Percentiles rank a stretch among this genome's conserved stretches.
These are phyloP conservation scores for Gossypium schwendimanii DNA, from an alignment of 441 rosid genomes.

Conservation along the genomic window DNA sequence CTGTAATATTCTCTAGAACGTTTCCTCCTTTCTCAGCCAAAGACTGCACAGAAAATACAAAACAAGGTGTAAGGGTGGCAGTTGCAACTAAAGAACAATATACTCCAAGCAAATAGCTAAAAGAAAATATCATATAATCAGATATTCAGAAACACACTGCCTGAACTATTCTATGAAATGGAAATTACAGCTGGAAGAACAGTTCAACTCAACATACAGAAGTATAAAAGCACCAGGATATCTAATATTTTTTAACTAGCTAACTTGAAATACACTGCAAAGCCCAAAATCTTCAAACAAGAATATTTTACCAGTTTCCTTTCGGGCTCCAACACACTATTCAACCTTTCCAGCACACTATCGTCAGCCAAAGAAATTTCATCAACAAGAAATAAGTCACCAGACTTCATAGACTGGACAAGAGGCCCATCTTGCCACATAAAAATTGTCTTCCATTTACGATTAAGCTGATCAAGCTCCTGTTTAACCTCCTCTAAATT, in stretches of 20 bases:
- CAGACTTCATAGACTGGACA: conserved; percentile 86
- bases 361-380: conserved; percentile 99
- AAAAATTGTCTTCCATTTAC: conserved; percentile 80
- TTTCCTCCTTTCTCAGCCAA: conserved; percentile 98
- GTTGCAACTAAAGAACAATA: conserved; percentile 7
- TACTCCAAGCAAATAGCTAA: not conserved
- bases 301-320: conserved; percentile 62
- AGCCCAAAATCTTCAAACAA: not conserved
- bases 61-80: not conserved
- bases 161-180: not conserved
- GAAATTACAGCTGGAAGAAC: not conserved
- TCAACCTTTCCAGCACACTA: conserved; percentile 90
- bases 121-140: not conserved
- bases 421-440: conserved; percentile 99
- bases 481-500: conserved; percentile 45
- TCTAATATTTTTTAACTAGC: not conserved
- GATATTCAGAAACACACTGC: not conserved
- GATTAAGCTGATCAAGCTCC: conserved; percentile 53
- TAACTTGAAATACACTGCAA: not conserved
- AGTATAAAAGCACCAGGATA: not conserved
- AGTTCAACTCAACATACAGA: not conserved
- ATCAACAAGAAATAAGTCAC: conserved; percentile 85
- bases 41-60: conserved; percentile 45
- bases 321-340: conserved; percentile 94
- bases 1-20: conserved; percentile 67